phyloP scores from a whole-genome alignment of 2,329 filamentous ascomycete genomes.

The Daldinia sp. region DNA sequence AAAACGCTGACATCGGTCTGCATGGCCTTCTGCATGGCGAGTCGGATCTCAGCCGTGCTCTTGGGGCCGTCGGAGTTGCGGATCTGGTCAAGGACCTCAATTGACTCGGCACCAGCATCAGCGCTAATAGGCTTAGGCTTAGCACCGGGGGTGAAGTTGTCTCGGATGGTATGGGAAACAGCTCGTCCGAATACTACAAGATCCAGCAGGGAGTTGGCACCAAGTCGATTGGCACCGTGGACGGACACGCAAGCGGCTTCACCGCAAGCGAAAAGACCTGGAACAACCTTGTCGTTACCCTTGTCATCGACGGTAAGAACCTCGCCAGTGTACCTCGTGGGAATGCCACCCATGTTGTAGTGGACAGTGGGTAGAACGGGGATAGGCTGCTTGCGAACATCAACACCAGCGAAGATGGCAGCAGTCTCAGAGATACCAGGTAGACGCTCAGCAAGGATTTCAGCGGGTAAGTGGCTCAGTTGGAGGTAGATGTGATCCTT shows the following conservation, averaged over 20 bases:
- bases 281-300: slow-evolving; percentile 92
- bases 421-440: slow-evolving; percentile 99
- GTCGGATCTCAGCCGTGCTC: slow-evolving; percentile 86
- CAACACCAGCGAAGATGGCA: slow-evolving; percentile 95
- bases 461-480: slow-evolving; percentile 90
- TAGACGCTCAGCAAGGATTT: slow-evolving; percentile 93
- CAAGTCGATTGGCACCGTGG: slow-evolving; percentile 96
- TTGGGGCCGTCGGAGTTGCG: slow-evolving; percentile 85
- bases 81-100: slow-evolving; percentile 84
- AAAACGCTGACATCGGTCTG: slow-evolving; percentile 97
- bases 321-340: slow-evolving; percentile 96
- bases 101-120: slow-evolving; percentile 88
- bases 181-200: slow-evolving; percentile 97
- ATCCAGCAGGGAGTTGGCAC: slow-evolving; percentile 97
- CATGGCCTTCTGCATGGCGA: slow-evolving; percentile 98
- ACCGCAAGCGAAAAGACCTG: slow-evolving; percentile 94
- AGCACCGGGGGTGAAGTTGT: slow-evolving; percentile 86
- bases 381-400: slow-evolving; percentile 96
- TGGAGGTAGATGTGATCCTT: slow-evolving; percentile 99
- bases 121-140: slow-evolving; percentile 81
- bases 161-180: slow-evolving; percentile 95
- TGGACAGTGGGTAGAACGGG: slow-evolving; percentile 96
- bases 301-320: slow-evolving; percentile 86
- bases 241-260: slow-evolving; percentile 98
- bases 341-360: slow-evolving; percentile 99